Evolutionary conservation across 768 basidiomycete genomes (phyloP).

Genomic region (Serendipita vermifera): DNA sequence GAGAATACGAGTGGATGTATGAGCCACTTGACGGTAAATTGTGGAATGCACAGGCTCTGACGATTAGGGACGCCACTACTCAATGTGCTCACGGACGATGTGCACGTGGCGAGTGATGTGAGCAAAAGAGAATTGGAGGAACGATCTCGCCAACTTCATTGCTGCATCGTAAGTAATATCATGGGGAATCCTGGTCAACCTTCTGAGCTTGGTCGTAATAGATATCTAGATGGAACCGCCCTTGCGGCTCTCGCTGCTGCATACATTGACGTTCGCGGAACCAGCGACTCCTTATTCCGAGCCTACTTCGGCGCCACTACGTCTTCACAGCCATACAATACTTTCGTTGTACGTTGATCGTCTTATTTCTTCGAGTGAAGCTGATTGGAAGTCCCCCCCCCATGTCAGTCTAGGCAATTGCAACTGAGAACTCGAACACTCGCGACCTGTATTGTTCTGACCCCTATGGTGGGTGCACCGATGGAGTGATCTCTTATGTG

Average conservation of each 20-base stretch:
- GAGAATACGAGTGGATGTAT: too few relatives aligned
- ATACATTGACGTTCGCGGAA: not conserved
- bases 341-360: not conserved
- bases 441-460: constrained; percentile 35
- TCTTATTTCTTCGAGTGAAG: too few relatives aligned
- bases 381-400: too few relatives aligned
- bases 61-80: too few relatives aligned
- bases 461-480: constrained; percentile 22
- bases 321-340: not conserved
- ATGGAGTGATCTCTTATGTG: constrained; percentile 35
- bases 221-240: not conserved
- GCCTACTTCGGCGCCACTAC: not conserved
- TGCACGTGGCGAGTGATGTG: too few relatives aligned
- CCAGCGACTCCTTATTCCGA: not conserved
- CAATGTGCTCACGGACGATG: too few relatives aligned
- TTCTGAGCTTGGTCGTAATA: not conserved
- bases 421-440: constrained; percentile 28
- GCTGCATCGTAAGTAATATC: constrained; percentile 23
- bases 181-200: not conserved
- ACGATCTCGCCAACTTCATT: constrained; percentile 31
- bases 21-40: too few relatives aligned
- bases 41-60: too few relatives aligned
- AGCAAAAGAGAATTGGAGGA: too few relatives aligned
- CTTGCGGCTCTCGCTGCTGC: not conserved
- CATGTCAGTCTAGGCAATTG: constrained; percentile 21